Evolutionary conservation across 2,329 filamentous ascomycete genomes (phyloP).

Genomic region (Colletotrichum gloeosporioides): DNA sequence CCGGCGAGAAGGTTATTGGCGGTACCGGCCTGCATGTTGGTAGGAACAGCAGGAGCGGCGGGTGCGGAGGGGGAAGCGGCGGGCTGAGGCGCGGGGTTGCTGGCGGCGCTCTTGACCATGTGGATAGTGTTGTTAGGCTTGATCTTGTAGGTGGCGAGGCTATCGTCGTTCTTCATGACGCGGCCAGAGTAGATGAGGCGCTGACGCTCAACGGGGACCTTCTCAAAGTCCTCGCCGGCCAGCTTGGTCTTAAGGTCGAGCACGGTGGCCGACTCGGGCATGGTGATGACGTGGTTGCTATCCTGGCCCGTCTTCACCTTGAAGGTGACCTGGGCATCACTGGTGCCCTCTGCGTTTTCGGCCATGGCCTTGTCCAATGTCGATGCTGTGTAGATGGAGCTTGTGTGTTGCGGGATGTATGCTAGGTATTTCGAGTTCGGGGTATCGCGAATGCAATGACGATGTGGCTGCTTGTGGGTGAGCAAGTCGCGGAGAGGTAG

Average conservation of each 20-base stretch:
- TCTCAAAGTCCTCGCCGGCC: constrained; percentile 79
- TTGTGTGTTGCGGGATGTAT: background rate
- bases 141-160: constrained; percentile 87
- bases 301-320: constrained; percentile 98
- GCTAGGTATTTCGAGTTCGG: background rate
- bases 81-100: constrained; percentile 65
- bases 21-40: constrained; percentile 81
- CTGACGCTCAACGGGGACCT: constrained; percentile 86
- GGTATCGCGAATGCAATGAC: background rate
- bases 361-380: constrained; percentile 55
- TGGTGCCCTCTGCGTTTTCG: constrained; percentile 64
- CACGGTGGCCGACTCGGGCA: constrained; percentile 78
- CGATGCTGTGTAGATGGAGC: background rate
- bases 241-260: constrained; percentile 91
- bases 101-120: constrained; percentile 93
- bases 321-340: constrained; percentile 86
- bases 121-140: constrained; percentile 96
- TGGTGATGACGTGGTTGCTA: constrained; percentile 81
- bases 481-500: background rate
- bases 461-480: background rate
- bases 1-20: constrained; percentile 91
- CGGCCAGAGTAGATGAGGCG: constrained; percentile 97
- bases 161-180: constrained; percentile 94
- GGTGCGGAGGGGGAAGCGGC: constrained; percentile 46
- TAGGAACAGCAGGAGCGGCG: constrained; percentile 67